Evolutionary conservation across 441 rosid species (phyloP).

Genomic region (Biscutella auriculata): DNA sequence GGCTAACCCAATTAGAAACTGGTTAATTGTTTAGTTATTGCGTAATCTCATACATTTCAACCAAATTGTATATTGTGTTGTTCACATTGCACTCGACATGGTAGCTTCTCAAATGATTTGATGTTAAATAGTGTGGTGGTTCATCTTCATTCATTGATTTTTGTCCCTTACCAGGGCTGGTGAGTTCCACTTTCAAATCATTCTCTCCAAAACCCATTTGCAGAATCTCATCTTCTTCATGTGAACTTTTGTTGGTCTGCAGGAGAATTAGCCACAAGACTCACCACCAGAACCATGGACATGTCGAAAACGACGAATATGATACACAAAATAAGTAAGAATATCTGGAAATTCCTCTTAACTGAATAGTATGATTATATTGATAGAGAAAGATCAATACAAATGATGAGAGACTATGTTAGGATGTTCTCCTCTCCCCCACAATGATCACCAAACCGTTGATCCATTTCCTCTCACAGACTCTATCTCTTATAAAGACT

Average conservation of each 20-base stretch:
- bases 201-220: not conserved
- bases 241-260: slow-evolving; percentile 14
- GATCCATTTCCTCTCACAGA: too few relatives aligned
- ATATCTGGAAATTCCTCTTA: too few relatives aligned
- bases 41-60: not conserved
- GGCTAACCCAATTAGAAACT: not conserved
- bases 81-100: slow-evolving; percentile 60
- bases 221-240: not conserved
- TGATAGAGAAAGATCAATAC: too few relatives aligned
- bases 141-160: slow-evolving; percentile 74
- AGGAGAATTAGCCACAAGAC: slow-evolving; percentile 96
- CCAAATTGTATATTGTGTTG: not conserved
- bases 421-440: too few relatives aligned
- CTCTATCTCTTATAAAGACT: not conserved
- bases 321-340: too few relatives aligned
- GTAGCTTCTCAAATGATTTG: slow-evolving; percentile 74
- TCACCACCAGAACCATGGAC: slow-evolving; percentile 93
- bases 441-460: too few relatives aligned
- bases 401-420: too few relatives aligned
- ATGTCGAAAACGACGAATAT: slow-evolving; percentile 88
- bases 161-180: slow-evolving; percentile 99
- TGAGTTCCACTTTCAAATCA: slow-evolving; percentile 20
- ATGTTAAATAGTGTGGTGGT: slow-evolving; percentile 77
- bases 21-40: not conserved
- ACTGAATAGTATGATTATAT: too few relatives aligned